Evolutionary conservation across 2,329 filamentous ascomycete species (phyloP).

Genomic region (Neopestalotiopsis sp.): DNA sequence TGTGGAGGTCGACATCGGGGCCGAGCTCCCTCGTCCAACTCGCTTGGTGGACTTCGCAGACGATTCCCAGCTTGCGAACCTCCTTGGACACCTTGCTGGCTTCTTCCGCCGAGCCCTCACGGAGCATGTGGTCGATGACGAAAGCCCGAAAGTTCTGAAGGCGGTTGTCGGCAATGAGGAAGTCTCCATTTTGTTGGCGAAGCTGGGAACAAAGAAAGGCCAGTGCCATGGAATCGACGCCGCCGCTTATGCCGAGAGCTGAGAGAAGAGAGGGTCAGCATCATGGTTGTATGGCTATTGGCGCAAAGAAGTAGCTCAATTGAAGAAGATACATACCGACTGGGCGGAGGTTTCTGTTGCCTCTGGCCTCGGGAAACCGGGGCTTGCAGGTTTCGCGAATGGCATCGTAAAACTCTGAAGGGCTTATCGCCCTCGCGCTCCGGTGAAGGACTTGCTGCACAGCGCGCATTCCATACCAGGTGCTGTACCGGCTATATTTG

Average conservation of each 20-base stretch:
- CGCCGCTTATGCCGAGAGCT: slow-evolving; percentile 83
- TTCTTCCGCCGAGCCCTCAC: slow-evolving; percentile 58
- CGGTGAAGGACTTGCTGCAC: slow-evolving; percentile 45
- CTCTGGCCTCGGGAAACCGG: slow-evolving; percentile 51
- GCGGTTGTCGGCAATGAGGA: slow-evolving; percentile 53
- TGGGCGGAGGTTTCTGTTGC: slow-evolving; percentile 37
- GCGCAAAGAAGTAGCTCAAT: slow-evolving; percentile 1
- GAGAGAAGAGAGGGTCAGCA: background rate
- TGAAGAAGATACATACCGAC: slow-evolving; percentile 7
- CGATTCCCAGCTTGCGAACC: slow-evolving; percentile 42
- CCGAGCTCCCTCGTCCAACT: slow-evolving; percentile 54
- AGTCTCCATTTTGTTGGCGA: slow-evolving; percentile 36
- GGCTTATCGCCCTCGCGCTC: slow-evolving; percentile 44
- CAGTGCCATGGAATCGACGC: slow-evolving; percentile 97
- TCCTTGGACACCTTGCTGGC: slow-evolving; percentile 51
- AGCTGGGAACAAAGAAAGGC: slow-evolving; percentile 71
- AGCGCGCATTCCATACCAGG: slow-evolving; percentile 46
- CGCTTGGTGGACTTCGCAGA: slow-evolving; percentile 37
- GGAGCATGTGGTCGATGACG: slow-evolving; percentile 64
- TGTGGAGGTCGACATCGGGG: slow-evolving; percentile 37
- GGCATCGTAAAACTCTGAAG: slow-evolving; percentile 52
- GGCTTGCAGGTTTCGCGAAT: slow-evolving; percentile 55
- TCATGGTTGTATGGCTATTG: background rate
- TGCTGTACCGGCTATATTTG: background rate
- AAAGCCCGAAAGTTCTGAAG: slow-evolving; percentile 48